Evolutionary conservation across 352 stramenopile genomes (phyloP), one percentile per base, ranked within the genome.

Genomic region (Phytopythium oedochilum): DNA sequence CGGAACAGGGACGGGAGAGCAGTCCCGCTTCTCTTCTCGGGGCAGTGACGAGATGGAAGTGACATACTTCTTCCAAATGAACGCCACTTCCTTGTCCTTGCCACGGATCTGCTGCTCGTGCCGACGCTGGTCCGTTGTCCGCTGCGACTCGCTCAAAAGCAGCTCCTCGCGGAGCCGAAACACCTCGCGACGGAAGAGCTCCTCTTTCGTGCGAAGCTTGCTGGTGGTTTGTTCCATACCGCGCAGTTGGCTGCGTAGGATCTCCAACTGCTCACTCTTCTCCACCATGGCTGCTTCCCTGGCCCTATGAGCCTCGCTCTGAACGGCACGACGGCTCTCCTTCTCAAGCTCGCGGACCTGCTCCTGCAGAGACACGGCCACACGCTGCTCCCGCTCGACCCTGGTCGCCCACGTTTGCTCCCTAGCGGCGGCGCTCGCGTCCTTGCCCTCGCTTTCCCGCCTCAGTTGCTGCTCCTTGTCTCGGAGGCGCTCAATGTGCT

Each of bases 61-160:
- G 20, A 82, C 65, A 48, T 86, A 88, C 64, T 84, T 85, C 44
- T 83, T 70, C 79, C 79, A 89, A 56, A 89, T 72, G 55, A 84
- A 85, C n/a, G 66, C 65, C 42, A 87, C 68, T 23, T 89, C 74
- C 43, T 81, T 85, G 31, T 85, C 72, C 51, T 85, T 83, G 25
- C 72, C 75, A 49, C 73, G 62, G 12, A 80, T 36, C 7, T 81
- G 56, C 45, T 89, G 70, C 23, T 78, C 66, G 22, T 77, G 60
- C 8, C 79, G 75, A 10, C 73, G 64, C 18, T 71, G 63, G 25
- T 88, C 74, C 0, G 72, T 83, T 46, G 79, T 64, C 12, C 79
- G 70, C 32, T 80, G 75, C 4, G 68, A 74, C 57, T 89, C 75
- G 57, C 79, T 87, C 18, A 84, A 51, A 34, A 88, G 38, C 28